Evolutionary conservation across 352 stramenopile genomes (phyloP).

Genomic region (Aphanomyces stellatus): DNA sequence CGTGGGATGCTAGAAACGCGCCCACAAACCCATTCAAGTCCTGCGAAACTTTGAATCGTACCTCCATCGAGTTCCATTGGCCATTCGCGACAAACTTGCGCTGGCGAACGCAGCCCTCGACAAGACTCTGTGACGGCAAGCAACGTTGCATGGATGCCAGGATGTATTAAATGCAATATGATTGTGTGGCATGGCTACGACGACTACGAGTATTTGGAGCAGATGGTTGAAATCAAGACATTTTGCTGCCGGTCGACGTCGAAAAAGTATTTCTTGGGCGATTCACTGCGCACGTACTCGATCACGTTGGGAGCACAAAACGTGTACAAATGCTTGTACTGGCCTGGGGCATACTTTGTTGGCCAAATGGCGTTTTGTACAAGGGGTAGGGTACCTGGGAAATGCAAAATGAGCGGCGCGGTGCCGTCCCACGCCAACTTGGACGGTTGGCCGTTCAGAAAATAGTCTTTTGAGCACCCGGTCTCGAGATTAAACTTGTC

Average conservation of each 20-base stretch:
- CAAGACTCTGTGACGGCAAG: neutral
- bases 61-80: neutral
- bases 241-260: neutral
- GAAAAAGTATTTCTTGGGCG: neutral
- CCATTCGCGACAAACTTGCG: neutral
- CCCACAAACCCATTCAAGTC: neutral
- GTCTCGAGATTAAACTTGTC: neutral
- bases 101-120: neutral
- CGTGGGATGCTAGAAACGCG: too few species aligned
- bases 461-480: conserved; percentile 2
- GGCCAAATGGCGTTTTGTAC: neutral
- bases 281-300: neutral
- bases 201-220: neutral
- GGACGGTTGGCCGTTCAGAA: neutral
- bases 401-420: conserved; percentile 12
- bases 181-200: neutral
- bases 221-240: neutral
- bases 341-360: neutral
- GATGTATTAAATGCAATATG: neutral
- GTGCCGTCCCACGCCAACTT: neutral
- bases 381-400: too few species aligned
- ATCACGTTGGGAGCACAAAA: neutral
- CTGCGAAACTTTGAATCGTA: neutral
- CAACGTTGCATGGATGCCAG: neutral
- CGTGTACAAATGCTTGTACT: neutral